These are phyloP conservation scores for Fraxinus nigra DNA, from an alignment of 305 asterid genomes.

Conservation along the genomic window DNA sequence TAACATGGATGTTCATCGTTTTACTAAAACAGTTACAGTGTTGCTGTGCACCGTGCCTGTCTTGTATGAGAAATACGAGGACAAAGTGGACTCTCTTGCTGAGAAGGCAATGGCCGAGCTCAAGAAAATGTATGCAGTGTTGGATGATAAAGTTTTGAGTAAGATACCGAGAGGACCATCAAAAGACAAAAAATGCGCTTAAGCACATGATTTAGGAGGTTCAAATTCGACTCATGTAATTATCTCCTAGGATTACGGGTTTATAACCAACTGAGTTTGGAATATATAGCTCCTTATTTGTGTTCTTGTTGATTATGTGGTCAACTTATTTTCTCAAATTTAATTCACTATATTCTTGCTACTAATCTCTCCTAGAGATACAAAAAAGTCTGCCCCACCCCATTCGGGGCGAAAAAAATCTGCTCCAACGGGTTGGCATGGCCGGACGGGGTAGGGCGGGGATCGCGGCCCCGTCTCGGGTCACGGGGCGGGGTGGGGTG, in stretches of 20 bases:
- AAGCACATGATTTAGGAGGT: neutral
- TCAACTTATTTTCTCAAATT: neutral
- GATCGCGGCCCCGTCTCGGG: too few relatives aligned
- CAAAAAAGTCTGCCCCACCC: too few relatives aligned
- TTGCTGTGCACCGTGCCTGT: conserved; percentile 64
- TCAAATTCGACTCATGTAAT: neutral
- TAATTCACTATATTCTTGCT: neutral
- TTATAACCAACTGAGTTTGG: neutral
- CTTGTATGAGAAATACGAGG: conserved; percentile 73
- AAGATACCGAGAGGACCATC: conserved; percentile 73
- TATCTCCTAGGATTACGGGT: neutral
- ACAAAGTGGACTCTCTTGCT: conserved; percentile 56
- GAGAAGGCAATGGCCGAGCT: conserved; percentile 70
- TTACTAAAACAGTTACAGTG: conserved; percentile 46
- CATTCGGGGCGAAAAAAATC: too few relatives aligned
- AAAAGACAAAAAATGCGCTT: conserved; percentile 47
- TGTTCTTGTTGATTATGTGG: neutral
- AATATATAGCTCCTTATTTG: neutral
- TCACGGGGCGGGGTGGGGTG: too few relatives aligned
- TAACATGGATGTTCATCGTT: conserved; percentile 7
- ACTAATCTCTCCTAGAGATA: neutral
- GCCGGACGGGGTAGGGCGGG: too few relatives aligned
- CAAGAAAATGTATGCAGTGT: conserved; percentile 66
- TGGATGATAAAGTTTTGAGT: conserved; percentile 70
- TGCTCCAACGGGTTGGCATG: too few relatives aligned